phyloP scores from a whole-genome alignment of 306 rosid species.

The Carpinus viminea region DNA sequence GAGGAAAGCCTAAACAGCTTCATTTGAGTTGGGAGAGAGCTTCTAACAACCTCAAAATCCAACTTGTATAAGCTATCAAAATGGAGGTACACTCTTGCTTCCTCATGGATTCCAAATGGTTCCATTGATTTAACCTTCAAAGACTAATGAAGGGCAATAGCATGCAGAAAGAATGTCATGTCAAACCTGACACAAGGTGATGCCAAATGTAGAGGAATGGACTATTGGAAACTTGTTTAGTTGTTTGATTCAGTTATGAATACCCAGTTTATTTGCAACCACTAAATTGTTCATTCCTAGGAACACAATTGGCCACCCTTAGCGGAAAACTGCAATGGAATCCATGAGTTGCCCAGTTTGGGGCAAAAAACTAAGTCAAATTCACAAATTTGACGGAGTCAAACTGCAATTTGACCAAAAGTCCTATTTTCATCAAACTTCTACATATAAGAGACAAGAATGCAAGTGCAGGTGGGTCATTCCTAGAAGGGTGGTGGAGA shows the following conservation, averaged over 20 bases:
- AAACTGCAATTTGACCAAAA: not conserved
- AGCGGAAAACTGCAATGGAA: not conserved
- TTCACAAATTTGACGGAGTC: no score
- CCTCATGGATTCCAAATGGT: not conserved
- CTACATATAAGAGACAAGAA: not conserved
- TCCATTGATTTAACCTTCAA: not conserved
- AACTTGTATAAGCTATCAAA: not conserved
- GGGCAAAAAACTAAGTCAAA: not conserved
- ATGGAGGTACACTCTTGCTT: not conserved
- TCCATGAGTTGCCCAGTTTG: not conserved
- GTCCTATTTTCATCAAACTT: not conserved
- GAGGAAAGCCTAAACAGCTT: not conserved
- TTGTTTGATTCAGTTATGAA: not conserved
- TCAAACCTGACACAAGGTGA: not conserved
- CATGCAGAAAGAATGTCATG: not conserved
- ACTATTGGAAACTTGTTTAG: not conserved
- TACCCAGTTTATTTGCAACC: not conserved
- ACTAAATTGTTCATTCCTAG: not conserved
- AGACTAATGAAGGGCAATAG: not conserved
- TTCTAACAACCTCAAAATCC: not conserved
- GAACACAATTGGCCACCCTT: not conserved
- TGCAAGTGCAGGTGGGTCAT: no score
- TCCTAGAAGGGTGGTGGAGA: no score
- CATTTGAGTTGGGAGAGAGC: not conserved
- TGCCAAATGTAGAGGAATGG: not conserved